phyloP scores from a whole-genome alignment of 2,329 filamentous ascomycete species.

The Colletotrichum phormii region DNA sequence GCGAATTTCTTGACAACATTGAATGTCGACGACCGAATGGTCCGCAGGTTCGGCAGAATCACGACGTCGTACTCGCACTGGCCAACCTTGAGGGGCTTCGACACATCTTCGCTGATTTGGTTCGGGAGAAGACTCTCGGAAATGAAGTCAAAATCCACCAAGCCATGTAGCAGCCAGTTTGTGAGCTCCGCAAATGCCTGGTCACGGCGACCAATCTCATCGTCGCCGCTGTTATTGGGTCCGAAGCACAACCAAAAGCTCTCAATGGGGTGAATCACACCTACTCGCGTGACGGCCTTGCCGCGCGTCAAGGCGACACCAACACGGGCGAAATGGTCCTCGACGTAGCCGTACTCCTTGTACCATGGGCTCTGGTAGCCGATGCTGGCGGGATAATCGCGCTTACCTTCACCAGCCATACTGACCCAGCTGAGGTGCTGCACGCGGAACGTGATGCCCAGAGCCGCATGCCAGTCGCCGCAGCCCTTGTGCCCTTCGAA shows the following conservation, averaged over 20 bases:
- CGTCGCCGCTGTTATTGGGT: slow-evolving; percentile 40
- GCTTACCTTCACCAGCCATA: slow-evolving; percentile 48
- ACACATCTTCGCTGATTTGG: slow-evolving; percentile 31
- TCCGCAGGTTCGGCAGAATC: slow-evolving; percentile 45
- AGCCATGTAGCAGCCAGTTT: slow-evolving; percentile 29
- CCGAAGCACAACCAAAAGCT: slow-evolving; percentile 48
- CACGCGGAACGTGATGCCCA: slow-evolving; percentile 47
- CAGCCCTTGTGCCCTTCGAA: slow-evolving; percentile 48
- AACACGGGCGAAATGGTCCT: slow-evolving; percentile 47
- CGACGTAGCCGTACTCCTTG: slow-evolving; percentile 45
- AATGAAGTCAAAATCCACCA: slow-evolving; percentile 50
- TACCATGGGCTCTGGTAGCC: slow-evolving; percentile 48
- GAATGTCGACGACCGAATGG: slow-evolving; percentile 45
- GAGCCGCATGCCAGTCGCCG: slow-evolving; percentile 48
- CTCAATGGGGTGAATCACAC: slow-evolving; percentile 47
- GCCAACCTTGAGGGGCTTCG: slow-evolving; percentile 41
- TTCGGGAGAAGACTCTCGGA: slow-evolving; percentile 44
- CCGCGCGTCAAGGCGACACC: slow-evolving; percentile 46
- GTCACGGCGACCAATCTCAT: slow-evolving; percentile 42
- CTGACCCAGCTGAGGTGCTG: slow-evolving; percentile 47
- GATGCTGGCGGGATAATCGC: slow-evolving; percentile 46
- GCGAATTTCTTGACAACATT: slow-evolving; percentile 41
- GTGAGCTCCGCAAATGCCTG: slow-evolving; percentile 41
- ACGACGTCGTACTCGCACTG: slow-evolving; percentile 45
- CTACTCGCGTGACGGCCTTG: slow-evolving; percentile 43